A percentile compares a stretch with the other conserved stretches of the same genome.
These are phyloP conservation scores for Rhodotorula sp. DNA, from an alignment of 1,284 basidiomycete species.

Conservation along the genomic window DNA sequence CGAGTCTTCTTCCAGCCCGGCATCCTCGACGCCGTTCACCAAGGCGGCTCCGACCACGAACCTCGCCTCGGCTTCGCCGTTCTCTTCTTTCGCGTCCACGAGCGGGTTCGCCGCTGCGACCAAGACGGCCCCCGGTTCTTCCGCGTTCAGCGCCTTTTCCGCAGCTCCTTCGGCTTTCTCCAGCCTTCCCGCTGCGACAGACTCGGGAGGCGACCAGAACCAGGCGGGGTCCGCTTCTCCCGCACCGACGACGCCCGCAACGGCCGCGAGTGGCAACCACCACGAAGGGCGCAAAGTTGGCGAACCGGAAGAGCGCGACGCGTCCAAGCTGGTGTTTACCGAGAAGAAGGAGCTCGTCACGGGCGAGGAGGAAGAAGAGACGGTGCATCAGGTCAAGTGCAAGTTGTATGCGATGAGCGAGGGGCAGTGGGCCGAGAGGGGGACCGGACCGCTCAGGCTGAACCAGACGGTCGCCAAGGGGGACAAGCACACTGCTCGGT, in stretches of 20 bases:
- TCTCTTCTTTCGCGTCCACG: slow-evolving; percentile 32
- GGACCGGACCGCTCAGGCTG: slow-evolving; percentile 40
- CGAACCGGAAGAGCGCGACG: slow-evolving; percentile 13
- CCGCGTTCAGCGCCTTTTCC: slow-evolving; percentile 23
- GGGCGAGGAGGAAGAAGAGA: slow-evolving; percentile 44
- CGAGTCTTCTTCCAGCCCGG: neutral
- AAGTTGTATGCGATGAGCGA: slow-evolving; percentile 44
- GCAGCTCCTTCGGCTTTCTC: slow-evolving; percentile 26
- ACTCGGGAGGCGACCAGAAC: neutral
- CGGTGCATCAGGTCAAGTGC: slow-evolving; percentile 36
- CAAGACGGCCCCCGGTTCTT: neutral
- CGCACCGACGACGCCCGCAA: too few relatives aligned
- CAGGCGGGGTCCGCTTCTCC: neutral
- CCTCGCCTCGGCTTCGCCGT: slow-evolving; percentile 27
- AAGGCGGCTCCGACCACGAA: slow-evolving; percentile 22
- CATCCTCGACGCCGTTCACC: slow-evolving; percentile 14
- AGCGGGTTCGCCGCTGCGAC: slow-evolving; percentile 29
- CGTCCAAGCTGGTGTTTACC: slow-evolving; percentile 21
- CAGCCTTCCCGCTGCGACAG: slow-evolving; percentile 13
- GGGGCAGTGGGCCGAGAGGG: slow-evolving; percentile 42
- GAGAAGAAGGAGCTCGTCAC: slow-evolving; percentile 38
- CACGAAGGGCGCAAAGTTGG: slow-evolving; percentile 14
- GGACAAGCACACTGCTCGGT: slow-evolving; percentile 26
- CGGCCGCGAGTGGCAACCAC: neutral
- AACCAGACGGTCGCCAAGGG: slow-evolving; percentile 28